Conservation (phyloP, 2,329 filamentous ascomycete genomes). For the Pestalotiopsis sp. region DNA sequence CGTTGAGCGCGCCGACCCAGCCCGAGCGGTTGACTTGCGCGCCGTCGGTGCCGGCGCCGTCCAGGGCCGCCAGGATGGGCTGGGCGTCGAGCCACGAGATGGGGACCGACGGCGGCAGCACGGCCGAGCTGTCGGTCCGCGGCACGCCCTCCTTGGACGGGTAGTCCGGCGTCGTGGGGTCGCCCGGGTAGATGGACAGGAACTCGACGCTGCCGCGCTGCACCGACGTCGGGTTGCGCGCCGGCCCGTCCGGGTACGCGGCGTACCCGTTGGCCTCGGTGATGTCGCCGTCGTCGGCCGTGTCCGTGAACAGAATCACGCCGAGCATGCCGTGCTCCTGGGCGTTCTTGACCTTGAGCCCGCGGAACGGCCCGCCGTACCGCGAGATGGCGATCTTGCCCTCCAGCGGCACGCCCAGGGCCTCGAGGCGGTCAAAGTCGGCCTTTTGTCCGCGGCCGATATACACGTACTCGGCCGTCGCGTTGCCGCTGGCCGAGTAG, state of each 20-base stretch:
- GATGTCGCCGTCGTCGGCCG: constrained; percentile 73
- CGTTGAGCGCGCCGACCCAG: constrained; percentile 57
- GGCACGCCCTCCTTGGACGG: constrained; percentile 73
- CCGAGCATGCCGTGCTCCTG: constrained; percentile 78
- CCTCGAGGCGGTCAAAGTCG: constrained; percentile 72
- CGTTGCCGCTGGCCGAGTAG: constrained; percentile 78
- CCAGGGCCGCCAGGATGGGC: constrained; percentile 75
- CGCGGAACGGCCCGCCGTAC: constrained; percentile 78
- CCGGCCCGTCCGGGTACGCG: constrained; percentile 75
- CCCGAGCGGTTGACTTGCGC: constrained; percentile 62
- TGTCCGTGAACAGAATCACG: constrained; percentile 72
- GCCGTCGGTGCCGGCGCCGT: constrained; percentile 72
- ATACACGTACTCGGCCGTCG: constrained; percentile 74
- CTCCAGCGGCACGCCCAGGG: constrained; percentile 67
- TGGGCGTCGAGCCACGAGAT: constrained; percentile 78
- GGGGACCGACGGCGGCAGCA: constrained; percentile 75
- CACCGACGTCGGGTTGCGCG: constrained; percentile 74
- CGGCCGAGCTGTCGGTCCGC: constrained; percentile 61
- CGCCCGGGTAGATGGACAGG: constrained; percentile 59
- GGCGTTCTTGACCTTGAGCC: constrained; percentile 81
- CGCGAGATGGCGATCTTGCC: constrained; percentile 80
- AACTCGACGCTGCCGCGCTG: constrained; percentile 79
- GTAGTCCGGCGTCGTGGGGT: constrained; percentile 83
- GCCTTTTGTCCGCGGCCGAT: constrained; percentile 75
- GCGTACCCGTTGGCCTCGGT: constrained; percentile 75